Conservation (phyloP, 1,284 basidiomycete species). For the Pseudozyma sp. region DNA sequence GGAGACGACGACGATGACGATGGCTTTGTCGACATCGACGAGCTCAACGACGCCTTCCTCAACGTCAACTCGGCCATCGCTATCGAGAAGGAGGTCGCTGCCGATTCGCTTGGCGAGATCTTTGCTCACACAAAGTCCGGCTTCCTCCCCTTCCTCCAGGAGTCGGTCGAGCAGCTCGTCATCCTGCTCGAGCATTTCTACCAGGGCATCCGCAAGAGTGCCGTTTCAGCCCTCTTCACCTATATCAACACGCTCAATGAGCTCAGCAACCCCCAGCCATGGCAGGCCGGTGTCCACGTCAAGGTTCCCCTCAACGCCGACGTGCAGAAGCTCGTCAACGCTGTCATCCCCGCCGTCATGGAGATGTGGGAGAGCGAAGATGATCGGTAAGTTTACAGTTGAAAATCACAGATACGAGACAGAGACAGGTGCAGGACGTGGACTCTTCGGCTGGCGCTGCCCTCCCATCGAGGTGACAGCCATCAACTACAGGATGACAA, state of each 20-base stretch:
- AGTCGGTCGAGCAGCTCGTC: slow-evolving; percentile 82
- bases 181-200: slow-evolving; percentile 91
- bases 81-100: slow-evolving; percentile 99
- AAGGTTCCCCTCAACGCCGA: slow-evolving; percentile 77
- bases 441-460: background rate
- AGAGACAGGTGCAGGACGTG: slow-evolving; percentile 18
- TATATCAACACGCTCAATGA: slow-evolving; percentile 93
- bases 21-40: slow-evolving; percentile 78
- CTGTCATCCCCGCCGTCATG: slow-evolving; percentile 81
- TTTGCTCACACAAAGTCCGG: slow-evolving; percentile 84
- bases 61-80: slow-evolving; percentile 93
- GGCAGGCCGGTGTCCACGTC: slow-evolving; percentile 79
- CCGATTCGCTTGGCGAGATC: slow-evolving; percentile 92
- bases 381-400: slow-evolving; percentile 84
- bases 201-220: slow-evolving; percentile 96
- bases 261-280: slow-evolving; percentile 82
- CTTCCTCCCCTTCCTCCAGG: slow-evolving; percentile 84
- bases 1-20: slow-evolving; percentile 75
- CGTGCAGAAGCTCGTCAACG: slow-evolving; percentile 84
- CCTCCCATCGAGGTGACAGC: background rate
- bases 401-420: slow-evolving; percentile 69
- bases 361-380: slow-evolving; percentile 95
- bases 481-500: slow-evolving; percentile 74
- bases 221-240: slow-evolving; percentile 87
- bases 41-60: slow-evolving; percentile 74